Evolutionary conservation across 2,329 filamentous ascomycete genomes (phyloP).

Genomic region (Xylariaceae sp.): DNA sequence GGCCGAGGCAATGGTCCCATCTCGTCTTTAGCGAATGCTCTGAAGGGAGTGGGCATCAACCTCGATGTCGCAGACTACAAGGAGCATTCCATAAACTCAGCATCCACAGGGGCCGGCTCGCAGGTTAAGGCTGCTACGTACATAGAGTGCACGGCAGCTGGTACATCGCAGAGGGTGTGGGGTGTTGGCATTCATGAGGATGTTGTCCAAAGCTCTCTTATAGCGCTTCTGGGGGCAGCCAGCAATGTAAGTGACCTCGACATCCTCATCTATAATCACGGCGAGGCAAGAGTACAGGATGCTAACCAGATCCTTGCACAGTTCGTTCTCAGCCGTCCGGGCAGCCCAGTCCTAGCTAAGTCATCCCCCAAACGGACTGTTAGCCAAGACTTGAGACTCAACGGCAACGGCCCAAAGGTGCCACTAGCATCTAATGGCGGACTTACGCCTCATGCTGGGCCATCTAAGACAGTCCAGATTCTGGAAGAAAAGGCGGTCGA

Average conservation of each 20-base stretch:
- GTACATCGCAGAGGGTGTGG: conserved; percentile 77
- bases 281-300: background rate
- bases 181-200: conserved; percentile 92
- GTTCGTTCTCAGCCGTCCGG: conserved; percentile 75
- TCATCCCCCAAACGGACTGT: conserved; percentile 59
- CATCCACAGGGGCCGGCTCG: conserved; percentile 64
- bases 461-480: conserved; percentile 41
- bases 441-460: conserved; percentile 32
- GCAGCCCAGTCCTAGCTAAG: conserved; percentile 69
- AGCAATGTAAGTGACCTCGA: conserved; percentile 71
- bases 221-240: conserved; percentile 83
- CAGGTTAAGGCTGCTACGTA: conserved; percentile 94
- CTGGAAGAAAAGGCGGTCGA: conserved; percentile 50
- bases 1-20: conserved; percentile 90
- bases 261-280: background rate
- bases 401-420: conserved; percentile 32
- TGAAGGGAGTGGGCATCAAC: conserved; percentile 79
- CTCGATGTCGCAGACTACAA: conserved; percentile 94
- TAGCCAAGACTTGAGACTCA: conserved; percentile 46
- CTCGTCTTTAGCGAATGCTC: conserved; percentile 82
- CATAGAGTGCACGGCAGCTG: conserved; percentile 80
- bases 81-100: conserved; percentile 77
- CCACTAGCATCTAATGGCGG: conserved; percentile 34
- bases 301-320: conserved; percentile 42
- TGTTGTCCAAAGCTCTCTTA: conserved; percentile 86